Base-by-base conservation (phyloP, 768 basidiomycete species). In the Boletus coccyginus region DNA sequence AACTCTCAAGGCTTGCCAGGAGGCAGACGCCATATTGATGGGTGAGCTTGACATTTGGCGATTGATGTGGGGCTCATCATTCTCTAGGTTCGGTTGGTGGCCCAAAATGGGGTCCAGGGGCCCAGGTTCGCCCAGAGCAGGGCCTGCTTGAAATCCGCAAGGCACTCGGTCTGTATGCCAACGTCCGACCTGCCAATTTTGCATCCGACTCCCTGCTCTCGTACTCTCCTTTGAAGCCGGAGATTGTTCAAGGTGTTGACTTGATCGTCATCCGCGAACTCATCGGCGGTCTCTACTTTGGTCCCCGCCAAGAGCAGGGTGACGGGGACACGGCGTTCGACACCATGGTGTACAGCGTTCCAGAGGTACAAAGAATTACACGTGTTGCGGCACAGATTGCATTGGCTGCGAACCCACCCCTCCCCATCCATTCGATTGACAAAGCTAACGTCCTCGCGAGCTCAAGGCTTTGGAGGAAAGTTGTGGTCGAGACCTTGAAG, bases 381-480 rank as follows among this genome's bases (percentile, higher is more conserved):
- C 86, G 94, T 17, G 94, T 98, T 42, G 97, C 96, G 12, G 95
- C 92, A 38, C 89, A 92, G 73, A 90, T 98, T 63, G 95, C 97
- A 19, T 73, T 94, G 49, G 78, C 87, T 24, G 75, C 84, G 6
- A 79, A 89, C 67, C 97, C 97, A 5, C 94, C 95, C 19, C 80
- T 96, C 46, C 80, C 85, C 21, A 87, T 99, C 56, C 92, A 93
- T 73, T 96, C 94, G 0, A 80, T 99, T 71, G 97, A 99, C 80
- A 99, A 99, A 75, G 97, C 97, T 52, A 99, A 99, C 74, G 97
- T 99, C 21, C 85, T 99, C 53, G 97, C 97, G 24, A 91, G 85
- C 67, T 96, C 93, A 36, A 78, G 97, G 47, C 77, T 99, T 41
- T 99, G 97, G 97, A 78, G 97, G 55, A 94, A 87, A 71, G 90